phyloP scores from a whole-genome alignment of 306 rosid genomes.

The Cucurbita pepo region DNA sequence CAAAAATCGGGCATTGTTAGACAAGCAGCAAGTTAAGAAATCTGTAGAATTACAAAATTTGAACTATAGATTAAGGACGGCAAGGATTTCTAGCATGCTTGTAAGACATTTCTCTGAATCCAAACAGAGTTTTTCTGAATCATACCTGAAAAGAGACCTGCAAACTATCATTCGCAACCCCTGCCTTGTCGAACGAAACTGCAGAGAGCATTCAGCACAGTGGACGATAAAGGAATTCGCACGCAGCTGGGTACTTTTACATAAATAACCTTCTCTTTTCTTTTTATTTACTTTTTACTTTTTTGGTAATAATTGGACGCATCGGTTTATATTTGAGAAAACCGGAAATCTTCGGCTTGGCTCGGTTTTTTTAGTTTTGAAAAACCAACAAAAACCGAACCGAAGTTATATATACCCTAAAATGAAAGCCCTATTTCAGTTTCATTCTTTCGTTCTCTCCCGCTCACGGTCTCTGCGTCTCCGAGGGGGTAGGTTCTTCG shows the following conservation, averaged over 20 bases:
- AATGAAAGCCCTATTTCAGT: too few species aligned
- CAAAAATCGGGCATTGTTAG: background rate
- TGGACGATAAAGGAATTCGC: background rate
- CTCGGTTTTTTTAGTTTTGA: too few species aligned
- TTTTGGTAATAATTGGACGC: too few species aligned
- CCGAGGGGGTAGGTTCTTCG: too few species aligned
- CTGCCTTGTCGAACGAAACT: background rate
- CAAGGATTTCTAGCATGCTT: background rate
- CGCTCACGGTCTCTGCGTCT: too few species aligned
- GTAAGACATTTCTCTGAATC: background rate
- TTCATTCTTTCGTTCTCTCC: too few species aligned
- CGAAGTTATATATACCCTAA: too few species aligned
- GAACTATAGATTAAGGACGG: background rate
- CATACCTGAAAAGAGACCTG: conserved; percentile 29
- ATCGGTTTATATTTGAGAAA: too few species aligned
- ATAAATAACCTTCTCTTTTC: too few species aligned
- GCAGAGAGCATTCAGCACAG: background rate
- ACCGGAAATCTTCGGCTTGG: too few species aligned
- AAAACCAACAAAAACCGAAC: too few species aligned
- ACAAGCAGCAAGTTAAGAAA: background rate
- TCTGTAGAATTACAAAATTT: background rate
- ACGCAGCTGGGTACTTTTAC: background rate
- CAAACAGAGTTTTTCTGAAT: background rate
- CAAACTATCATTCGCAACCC: conserved; percentile 15
- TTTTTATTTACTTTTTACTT: too few species aligned